A percentile compares a stretch with the other conserved stretches of the same genome.
phyloP scores from a whole-genome alignment of 208 protist genomes.

The Crithidia fasciculata region DNA sequence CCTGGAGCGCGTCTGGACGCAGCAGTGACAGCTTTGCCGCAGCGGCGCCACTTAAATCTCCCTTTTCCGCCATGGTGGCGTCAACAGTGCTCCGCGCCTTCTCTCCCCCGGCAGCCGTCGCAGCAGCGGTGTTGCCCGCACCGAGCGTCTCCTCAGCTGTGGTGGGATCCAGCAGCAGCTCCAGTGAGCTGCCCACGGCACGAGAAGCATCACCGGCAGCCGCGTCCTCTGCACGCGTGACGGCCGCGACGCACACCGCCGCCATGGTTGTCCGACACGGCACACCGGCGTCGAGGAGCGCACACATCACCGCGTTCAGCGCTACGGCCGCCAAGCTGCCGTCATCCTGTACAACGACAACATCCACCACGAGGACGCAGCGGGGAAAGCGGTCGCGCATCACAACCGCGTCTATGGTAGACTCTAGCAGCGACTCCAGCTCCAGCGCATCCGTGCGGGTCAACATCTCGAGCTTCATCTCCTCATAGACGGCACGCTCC shows the following conservation, averaged over 20 bases:
- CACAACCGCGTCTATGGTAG: conserved; percentile 53
- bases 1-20: neutral
- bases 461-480: conserved; percentile 41
- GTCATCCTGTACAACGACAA: conserved; percentile 75
- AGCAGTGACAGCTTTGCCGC: neutral
- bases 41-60: neutral
- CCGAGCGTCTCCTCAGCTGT: conserved; percentile 55
- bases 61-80: conserved; percentile 6
- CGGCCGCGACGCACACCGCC: conserved; percentile 57
- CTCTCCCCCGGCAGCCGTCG: conserved; percentile 2
- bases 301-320: conserved; percentile 85
- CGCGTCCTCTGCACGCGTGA: conserved; percentile 13
- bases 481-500: conserved; percentile 42
- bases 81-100: neutral
- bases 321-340: conserved; percentile 70
- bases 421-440: conserved; percentile 48
- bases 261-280: conserved; percentile 85
- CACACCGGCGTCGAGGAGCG: conserved; percentile 84
- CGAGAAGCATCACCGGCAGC: neutral
- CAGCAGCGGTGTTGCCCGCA: neutral
- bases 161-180: conserved; percentile 74
- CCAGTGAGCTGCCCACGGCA: neutral
- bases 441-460: conserved; percentile 52
- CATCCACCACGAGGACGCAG: conserved; percentile 64
- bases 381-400: conserved; percentile 63